phyloP scores from a whole-genome alignment of 805 yeast species.

The Dipodascus albidus region DNA sequence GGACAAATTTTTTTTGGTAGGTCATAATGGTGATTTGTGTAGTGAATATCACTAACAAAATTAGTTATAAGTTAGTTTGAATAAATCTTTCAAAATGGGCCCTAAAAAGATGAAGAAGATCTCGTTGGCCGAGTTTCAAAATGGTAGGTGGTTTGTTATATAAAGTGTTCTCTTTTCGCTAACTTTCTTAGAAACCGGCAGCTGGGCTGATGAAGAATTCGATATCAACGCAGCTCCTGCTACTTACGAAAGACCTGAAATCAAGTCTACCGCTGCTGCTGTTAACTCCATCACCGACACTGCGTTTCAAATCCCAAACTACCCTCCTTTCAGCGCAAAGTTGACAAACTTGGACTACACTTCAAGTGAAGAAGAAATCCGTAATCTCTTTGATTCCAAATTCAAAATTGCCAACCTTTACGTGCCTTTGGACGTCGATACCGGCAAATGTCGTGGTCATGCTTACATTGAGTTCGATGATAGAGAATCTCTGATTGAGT shows the following conservation, averaged over 20 bases:
- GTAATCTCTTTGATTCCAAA: constrained; percentile 28
- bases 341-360: constrained; percentile 81
- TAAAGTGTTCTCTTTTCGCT: neutral
- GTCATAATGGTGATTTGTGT: neutral
- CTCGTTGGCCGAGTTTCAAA: constrained; percentile 79
- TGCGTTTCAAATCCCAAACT: constrained; percentile 80
- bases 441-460: constrained; percentile 69
- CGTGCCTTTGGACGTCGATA: constrained; percentile 58
- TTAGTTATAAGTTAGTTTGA: neutral
- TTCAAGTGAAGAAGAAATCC: constrained; percentile 45
- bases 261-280: neutral
- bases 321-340: constrained; percentile 87
- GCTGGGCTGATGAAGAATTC: constrained; percentile 78
- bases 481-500: constrained; percentile 64
- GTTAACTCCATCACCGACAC: neutral
- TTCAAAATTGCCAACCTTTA: constrained; percentile 42
- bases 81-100: constrained; percentile 30
- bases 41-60: neutral
- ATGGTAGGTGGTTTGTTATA: constrained; percentile 37
- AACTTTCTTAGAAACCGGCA: neutral
- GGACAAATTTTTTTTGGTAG: neutral
- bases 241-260: constrained; percentile 23
- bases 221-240: neutral
- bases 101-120: constrained; percentile 59
- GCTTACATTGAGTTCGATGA: constrained; percentile 84